Evolutionary conservation across 2,329 filamentous ascomycete species (phyloP).

Genomic region (Pezicula carpinea): DNA sequence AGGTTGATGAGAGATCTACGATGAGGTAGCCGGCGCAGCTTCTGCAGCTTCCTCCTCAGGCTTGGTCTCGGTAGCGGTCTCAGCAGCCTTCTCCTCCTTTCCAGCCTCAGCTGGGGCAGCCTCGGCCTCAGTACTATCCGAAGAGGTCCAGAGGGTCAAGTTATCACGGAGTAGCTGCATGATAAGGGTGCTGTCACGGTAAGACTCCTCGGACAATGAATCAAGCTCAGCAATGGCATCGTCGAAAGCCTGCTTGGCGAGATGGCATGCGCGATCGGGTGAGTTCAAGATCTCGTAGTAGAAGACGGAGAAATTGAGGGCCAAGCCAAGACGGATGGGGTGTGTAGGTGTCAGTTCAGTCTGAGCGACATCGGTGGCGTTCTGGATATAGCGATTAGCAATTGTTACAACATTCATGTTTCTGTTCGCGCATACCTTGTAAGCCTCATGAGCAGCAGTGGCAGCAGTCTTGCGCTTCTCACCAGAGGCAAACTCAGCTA

Average conservation of each 20-base stretch:
- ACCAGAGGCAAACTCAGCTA: slow-evolving; percentile 91
- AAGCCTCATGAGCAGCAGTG: slow-evolving; percentile 91
- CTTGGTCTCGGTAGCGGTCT: slow-evolving; percentile 20
- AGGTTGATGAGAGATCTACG: slow-evolving; percentile 41
- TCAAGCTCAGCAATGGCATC: slow-evolving; percentile 97
- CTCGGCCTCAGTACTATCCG: slow-evolving; percentile 78
- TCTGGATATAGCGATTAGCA: slow-evolving; percentile 28
- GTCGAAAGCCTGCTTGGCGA: slow-evolving; percentile 93
- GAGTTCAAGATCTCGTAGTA: slow-evolving; percentile 99
- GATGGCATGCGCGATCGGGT: slow-evolving; percentile 95
- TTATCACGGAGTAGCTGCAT: slow-evolving; percentile 99
- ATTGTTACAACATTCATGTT: slow-evolving; percentile 27
- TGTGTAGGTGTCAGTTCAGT: slow-evolving; percentile 87
- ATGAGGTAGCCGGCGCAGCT: slow-evolving; percentile 42
- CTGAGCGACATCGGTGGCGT: slow-evolving; percentile 83
- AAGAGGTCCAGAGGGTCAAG: slow-evolving; percentile 96
- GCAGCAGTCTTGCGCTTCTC: slow-evolving; percentile 94
- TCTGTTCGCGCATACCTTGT: slow-evolving; percentile 52
- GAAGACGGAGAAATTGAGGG: slow-evolving; percentile 97
- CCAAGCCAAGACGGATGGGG: slow-evolving; percentile 87
- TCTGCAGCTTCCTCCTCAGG: slow-evolving; percentile 12
- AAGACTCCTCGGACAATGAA: slow-evolving; percentile 94
- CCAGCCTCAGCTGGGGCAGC: slow-evolving; percentile 49
- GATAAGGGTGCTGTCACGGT: slow-evolving; percentile 98
- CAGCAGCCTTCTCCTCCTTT: slow-evolving; percentile 50